Evolutionary conservation across 306 rosid genomes (phyloP), one percentile per base, ranked within the genome.

Genomic region (Pyrus bretschneideri): DNA sequence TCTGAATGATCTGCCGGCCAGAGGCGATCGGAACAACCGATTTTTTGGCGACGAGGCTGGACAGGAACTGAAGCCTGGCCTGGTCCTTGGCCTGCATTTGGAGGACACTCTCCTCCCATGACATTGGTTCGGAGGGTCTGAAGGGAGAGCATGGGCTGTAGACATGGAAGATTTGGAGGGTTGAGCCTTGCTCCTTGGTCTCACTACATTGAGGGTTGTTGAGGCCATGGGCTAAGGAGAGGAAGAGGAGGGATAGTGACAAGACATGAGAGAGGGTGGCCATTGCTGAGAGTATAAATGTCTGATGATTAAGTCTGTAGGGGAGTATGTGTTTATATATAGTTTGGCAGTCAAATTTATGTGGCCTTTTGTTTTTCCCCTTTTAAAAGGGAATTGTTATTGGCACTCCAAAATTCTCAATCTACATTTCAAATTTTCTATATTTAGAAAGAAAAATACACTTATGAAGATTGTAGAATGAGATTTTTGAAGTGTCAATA

Each of bases 11-110:
- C 72, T 92, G 99, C 60, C 99, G 65, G 9, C 87, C 99, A 0
- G 97, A 95, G 14, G 97, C 97, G 13, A 95, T 80, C 22, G 99
- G 99, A 25, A 83, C 88, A 14, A 84, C 67, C 5, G 99, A 89
- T n/a, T 76, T 87, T 35, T 75, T 25, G 11, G 88, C 90, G 2
- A 71, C 86, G 0, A 92, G 67, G 86, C 83, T 86, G 3, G 96
- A 67, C 38, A 92, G 76, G 79, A 78, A 88, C 52, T 74, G 90
- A 52, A 95, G 25, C 79, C 99, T 81, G 10, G 81, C 76, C 22
- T 84, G 87, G 92, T 95, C 99, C 60, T 84, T 77, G 59, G 89
- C 84, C 75, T 61, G 85, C 49, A 83, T 83, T 44, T 88, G 79
- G 19, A 90, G 87, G 30, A 95, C 87, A 67, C 82, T 86, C 81